A percentile compares a stretch with the other conserved stretches of the same genome.
Evolutionary conservation across 2,329 filamentous ascomycete species (phyloP).

Genomic region (Paracamarosporium sp.): DNA sequence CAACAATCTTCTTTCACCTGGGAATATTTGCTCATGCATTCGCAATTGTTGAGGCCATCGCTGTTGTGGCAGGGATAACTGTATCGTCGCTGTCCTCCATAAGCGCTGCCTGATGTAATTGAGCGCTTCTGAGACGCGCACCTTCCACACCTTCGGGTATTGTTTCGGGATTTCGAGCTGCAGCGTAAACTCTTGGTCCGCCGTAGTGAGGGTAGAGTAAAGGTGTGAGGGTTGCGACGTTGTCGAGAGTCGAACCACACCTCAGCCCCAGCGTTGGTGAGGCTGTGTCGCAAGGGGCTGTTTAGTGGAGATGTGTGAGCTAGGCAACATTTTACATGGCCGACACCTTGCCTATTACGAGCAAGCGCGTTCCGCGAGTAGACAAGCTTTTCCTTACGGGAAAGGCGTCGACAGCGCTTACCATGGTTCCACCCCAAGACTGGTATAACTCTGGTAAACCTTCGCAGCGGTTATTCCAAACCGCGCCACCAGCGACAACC

Average conservation of each 20-base stretch:
- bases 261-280: background rate
- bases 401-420: background rate
- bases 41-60: conserved; percentile 1
- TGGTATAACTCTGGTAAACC: too few relatives aligned
- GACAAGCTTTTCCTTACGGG: background rate
- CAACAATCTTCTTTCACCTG: background rate
- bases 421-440: too few relatives aligned
- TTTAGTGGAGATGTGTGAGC: background rate
- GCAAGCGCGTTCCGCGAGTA: background rate
- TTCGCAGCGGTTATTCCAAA: too few relatives aligned
- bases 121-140: background rate
- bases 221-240: background rate
- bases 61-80: background rate
- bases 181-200: background rate
- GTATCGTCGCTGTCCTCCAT: background rate
- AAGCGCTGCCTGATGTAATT: background rate
- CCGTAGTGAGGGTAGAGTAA: background rate
- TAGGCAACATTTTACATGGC: background rate
- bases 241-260: background rate
- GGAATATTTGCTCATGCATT: background rate
- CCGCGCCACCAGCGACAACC: too few relatives aligned
- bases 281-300: background rate
- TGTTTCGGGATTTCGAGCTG: conserved; percentile 1
- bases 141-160: background rate
- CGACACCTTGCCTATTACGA: background rate